phyloP scores from a whole-genome alignment of 306 rosid species.

The Aeschynomene evenia region DNA sequence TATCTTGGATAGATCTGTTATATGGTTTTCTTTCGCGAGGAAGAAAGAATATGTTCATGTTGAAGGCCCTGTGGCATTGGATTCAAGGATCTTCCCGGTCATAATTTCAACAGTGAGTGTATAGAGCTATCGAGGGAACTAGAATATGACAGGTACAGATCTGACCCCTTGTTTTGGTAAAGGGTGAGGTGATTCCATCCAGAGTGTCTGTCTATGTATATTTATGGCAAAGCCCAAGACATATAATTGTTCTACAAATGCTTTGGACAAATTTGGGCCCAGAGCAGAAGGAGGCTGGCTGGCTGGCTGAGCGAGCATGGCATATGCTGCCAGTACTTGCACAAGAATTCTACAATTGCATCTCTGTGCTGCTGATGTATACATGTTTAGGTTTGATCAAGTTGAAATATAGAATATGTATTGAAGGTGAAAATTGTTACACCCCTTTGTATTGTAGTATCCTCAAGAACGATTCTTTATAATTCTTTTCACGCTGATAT shows the following conservation, averaged over 20 bases:
- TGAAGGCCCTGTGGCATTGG: constrained; percentile 30
- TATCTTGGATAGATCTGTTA: constrained; percentile 17
- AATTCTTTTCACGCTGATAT: not conserved
- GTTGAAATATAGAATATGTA: constrained; percentile 25
- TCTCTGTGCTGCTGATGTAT: not conserved
- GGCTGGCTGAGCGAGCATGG: no score
- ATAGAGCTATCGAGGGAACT: constrained; percentile 37
- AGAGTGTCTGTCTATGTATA: constrained; percentile 27
- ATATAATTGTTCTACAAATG: constrained; percentile 13
- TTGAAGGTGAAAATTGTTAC: constrained; percentile 9
- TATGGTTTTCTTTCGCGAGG: constrained; percentile 10
- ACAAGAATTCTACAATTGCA: no score
- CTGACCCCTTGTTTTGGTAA: constrained; percentile 37
- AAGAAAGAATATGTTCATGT: constrained; percentile 13
- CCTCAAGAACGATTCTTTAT: not conserved
- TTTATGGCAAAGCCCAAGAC: constrained; percentile 13
- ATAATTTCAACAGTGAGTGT: constrained; percentile 22
- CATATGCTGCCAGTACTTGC: constrained; percentile 23
- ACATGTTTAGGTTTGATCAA: constrained; percentile 7
- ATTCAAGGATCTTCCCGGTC: constrained; percentile 28
- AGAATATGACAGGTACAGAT: constrained; percentile 22
- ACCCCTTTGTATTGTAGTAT: not conserved
- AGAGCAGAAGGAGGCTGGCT: constrained; percentile 26
- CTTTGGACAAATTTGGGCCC: constrained; percentile 7
- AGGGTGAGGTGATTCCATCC: constrained; percentile 37